phyloP scores from a whole-genome alignment of 1,284 basidiomycete species.

The Malassezia equina region DNA sequence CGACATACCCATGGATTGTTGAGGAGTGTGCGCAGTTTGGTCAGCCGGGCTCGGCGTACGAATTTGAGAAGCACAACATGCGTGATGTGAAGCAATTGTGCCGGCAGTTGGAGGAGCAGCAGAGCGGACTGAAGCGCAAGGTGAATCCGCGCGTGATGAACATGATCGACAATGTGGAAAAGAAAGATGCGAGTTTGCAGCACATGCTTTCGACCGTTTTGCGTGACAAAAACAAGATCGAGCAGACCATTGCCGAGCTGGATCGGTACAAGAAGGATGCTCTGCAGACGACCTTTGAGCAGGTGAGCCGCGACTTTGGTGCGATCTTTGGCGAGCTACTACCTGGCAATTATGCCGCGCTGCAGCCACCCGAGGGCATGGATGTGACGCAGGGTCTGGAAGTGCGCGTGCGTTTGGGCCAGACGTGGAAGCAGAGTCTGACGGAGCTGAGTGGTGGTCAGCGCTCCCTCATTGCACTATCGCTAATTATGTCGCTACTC shows the following conservation, averaged over 20 bases:
- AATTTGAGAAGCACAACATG: constrained; percentile 69
- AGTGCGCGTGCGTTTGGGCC: constrained; percentile 87
- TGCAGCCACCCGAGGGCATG: constrained; percentile 84
- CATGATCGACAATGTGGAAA: constrained; percentile 96
- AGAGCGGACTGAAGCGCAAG: constrained; percentile 83
- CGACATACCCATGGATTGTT: constrained; percentile 74
- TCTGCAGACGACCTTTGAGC: constrained; percentile 84
- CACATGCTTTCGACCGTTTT: constrained; percentile 81
- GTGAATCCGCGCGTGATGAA: constrained; percentile 90
- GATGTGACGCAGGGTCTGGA: constrained; percentile 90
- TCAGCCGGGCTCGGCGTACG: constrained; percentile 67
- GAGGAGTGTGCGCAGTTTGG: constrained; percentile 85
- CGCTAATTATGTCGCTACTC: constrained; percentile 91
- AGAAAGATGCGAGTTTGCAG: constrained; percentile 74
- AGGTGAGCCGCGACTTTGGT: constrained; percentile 86
- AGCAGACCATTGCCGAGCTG: constrained; percentile 82
- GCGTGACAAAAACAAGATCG: constrained; percentile 91
- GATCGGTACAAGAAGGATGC: constrained; percentile 91
- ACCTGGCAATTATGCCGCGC: constrained; percentile 90
- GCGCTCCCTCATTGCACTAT: constrained; percentile 87
- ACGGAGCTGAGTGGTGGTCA: constrained; percentile 96
- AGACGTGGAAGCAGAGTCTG: constrained; percentile 92
- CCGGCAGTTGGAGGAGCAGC: constrained; percentile 66
- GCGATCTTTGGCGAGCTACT: constrained; percentile 89
- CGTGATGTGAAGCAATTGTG: constrained; percentile 59